phyloP scores from a whole-genome alignment of 305 asterid genomes.

The Rubia tinctorum region DNA sequence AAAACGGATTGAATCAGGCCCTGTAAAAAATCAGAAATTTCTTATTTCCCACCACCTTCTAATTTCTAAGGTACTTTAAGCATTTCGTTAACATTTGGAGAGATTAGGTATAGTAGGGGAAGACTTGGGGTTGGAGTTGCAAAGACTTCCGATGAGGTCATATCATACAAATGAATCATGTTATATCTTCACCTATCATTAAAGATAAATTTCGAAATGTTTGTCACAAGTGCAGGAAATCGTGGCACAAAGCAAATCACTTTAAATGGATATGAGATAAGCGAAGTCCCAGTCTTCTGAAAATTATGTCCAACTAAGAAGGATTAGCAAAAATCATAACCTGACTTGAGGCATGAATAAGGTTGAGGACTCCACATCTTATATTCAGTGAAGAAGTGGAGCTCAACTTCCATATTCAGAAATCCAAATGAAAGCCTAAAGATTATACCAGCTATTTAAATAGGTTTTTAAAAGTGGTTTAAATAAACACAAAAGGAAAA shows the following conservation, averaged over 20 bases:
- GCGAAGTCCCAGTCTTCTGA: not conserved
- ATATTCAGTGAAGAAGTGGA: not conserved
- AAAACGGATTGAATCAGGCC: slow-evolving; percentile 97
- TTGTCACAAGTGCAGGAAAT: not conserved
- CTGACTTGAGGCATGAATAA: not conserved
- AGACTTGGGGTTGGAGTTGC: not conserved
- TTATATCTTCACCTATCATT: not conserved
- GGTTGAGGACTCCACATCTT: not conserved
- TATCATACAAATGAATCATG: not conserved
- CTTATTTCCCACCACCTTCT: not conserved
- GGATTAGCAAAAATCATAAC: not conserved
- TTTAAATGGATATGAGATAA: not conserved
- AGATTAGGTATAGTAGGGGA: not conserved
- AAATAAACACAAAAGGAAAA: not conserved
- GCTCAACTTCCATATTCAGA: not conserved
- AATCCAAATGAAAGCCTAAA: not conserved
- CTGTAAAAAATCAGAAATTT: slow-evolving; percentile 29
- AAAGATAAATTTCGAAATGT: not conserved
- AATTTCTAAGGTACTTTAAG: not conserved
- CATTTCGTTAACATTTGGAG: not conserved
- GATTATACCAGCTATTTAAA: not conserved
- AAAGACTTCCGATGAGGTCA: not conserved
- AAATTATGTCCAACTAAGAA: not conserved
- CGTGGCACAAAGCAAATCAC: not conserved
- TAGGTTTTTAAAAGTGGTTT: not conserved